Evolutionary conservation across 1,284 basidiomycete genomes (phyloP), one percentile per base, ranked within the genome.

Genomic region (Cutaneotrichosporon cavernicola): DNA sequence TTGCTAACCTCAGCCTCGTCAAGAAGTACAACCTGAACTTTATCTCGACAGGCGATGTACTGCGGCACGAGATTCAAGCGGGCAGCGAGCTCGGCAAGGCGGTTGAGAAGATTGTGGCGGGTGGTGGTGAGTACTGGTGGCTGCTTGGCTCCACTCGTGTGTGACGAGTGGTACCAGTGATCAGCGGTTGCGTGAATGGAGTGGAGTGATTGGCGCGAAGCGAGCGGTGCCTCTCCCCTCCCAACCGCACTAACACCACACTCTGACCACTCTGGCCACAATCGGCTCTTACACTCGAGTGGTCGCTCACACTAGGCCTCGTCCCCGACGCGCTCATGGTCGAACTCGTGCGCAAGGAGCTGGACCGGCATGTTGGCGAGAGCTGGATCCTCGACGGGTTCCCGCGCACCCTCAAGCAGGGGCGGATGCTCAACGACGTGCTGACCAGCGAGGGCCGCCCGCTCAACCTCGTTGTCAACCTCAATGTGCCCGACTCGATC

Each of bases 301-400:
- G n/a, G n/a, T n/a, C 26, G 26, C 26, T 26, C 26, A 26, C 5
- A 36, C 5, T 58, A 80, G 80, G 79, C 16, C 72, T 81, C 18
- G 78, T 81, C 11, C 72, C 77, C 7, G 80, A 81, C 66, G 77
- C 80, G 58, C 70, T 81, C 56, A 81, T 81, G 79, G 68, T 81
- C 61, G 73, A 79, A 65, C 75, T 81, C 49, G 75, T 81, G 58
- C 73, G 74, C 58, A 65, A 73, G 21, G 80, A 81, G 64, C 66
- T 81, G 52, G 78, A 81, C 58, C 70, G 76, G 46, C 67, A 80
- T 61, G 67, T 69, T 18, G 78, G 76, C 58, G 76, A 73, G 79
- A 78, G 76, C 71, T 97, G 95, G 95, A 90, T 98, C 69, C 81
- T 99, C 40, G 96, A 99, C 74, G 96, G 96, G 6, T 99, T 99